phyloP scores from a whole-genome alignment of 2,329 filamentous ascomycete species.

The Fusarium acutatum region DNA sequence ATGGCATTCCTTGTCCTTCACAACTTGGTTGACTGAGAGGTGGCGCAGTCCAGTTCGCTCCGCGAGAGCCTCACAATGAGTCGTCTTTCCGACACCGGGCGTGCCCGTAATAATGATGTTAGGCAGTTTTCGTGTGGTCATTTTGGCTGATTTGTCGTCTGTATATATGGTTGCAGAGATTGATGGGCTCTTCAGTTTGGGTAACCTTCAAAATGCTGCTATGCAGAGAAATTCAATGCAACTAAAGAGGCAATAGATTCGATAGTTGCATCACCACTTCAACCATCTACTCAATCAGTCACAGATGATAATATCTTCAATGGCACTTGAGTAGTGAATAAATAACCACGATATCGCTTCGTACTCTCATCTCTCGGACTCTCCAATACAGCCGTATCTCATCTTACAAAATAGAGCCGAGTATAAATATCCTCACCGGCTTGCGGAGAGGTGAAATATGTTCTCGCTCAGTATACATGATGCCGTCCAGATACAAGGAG shows the following conservation, averaged over 20 bases:
- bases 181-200: slow-evolving; percentile 15
- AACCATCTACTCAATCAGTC: not conserved
- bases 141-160: slow-evolving; percentile 6
- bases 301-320: not conserved
- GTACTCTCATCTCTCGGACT: slow-evolving; percentile 31
- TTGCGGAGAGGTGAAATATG: slow-evolving; percentile 27
- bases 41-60: slow-evolving; percentile 81
- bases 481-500: slow-evolving; percentile 34
- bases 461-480: slow-evolving; percentile 38
- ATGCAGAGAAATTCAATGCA: slow-evolving; percentile 16
- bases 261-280: slow-evolving; percentile 15
- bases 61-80: slow-evolving; percentile 84
- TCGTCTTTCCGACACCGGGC: slow-evolving; percentile 95
- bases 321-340: not conserved
- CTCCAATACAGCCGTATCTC: slow-evolving; percentile 39
- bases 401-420: slow-evolving; percentile 38
- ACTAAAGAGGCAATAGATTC: slow-evolving; percentile 28
- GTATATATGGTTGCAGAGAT: slow-evolving; percentile 35
- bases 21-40: slow-evolving; percentile 87
- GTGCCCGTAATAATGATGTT: slow-evolving; percentile 97
- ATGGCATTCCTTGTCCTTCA: slow-evolving; percentile 87
- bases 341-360: slow-evolving; percentile 35
- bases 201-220: slow-evolving; percentile 10
- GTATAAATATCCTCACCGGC: slow-evolving; percentile 14
- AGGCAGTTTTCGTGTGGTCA: slow-evolving; percentile 64